These are phyloP conservation scores for Diaporthe velutina DNA, from an alignment of 2,329 filamentous ascomycete genomes.

Conservation along the genomic window DNA sequence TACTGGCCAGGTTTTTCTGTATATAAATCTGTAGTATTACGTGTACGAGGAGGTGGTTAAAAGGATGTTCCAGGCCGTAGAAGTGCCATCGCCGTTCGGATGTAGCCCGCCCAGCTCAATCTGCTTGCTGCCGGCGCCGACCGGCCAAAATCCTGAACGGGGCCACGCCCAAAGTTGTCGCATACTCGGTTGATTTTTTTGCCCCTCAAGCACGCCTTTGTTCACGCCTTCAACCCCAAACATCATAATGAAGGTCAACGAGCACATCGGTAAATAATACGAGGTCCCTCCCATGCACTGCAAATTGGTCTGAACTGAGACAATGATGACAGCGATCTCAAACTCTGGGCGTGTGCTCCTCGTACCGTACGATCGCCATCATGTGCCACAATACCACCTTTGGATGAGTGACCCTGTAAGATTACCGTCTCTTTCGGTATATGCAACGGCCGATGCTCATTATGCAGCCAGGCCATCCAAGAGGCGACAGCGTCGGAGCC, in stretches of 20 bases:
- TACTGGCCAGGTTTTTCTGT: background rate
- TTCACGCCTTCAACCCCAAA: background rate
- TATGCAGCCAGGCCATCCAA: constrained; percentile 73
- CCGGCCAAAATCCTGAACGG: constrained; percentile 7
- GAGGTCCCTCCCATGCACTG: background rate
- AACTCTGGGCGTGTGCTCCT: constrained; percentile 74
- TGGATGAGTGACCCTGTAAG: constrained; percentile 90
- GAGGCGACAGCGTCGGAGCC: constrained; percentile 89
- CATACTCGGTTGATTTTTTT: constrained; percentile 13
- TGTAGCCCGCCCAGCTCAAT: background rate
- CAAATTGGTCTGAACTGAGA: background rate
- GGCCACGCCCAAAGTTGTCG: background rate
- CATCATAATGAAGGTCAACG: constrained; percentile 59
- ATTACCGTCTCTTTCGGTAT: background rate
- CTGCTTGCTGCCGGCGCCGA: background rate
- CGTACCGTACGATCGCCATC: constrained; percentile 85
- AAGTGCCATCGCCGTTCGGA: background rate
- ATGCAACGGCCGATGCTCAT: constrained; percentile 9
- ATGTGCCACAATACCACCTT: constrained; percentile 85
- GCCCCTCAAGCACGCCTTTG: background rate
- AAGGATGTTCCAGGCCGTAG: background rate
- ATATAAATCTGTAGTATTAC: background rate
- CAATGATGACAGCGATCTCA: constrained; percentile 68
- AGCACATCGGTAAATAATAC: constrained; percentile 54
- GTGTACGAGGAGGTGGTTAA: background rate